phyloP scores from a whole-genome alignment of 2,329 filamentous ascomycete genomes.

The Cyanodermella asteris region DNA sequence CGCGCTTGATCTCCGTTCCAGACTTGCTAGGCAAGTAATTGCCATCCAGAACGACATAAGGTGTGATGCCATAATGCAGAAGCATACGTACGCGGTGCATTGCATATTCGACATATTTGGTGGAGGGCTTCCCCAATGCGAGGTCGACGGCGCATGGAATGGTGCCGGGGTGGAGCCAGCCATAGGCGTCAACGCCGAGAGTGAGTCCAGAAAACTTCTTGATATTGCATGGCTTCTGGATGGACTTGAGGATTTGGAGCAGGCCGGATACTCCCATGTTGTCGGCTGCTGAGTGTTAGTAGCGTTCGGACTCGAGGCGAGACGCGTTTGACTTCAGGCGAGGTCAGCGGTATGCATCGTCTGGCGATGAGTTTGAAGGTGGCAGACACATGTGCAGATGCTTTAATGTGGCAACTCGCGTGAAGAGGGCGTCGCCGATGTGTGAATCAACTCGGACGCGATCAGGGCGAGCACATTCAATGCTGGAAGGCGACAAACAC shows the following conservation, averaged over 20 bases:
- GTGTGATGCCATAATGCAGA: conserved; percentile 77
- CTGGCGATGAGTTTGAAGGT: too few species aligned
- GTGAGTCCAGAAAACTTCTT: conserved; percentile 76
- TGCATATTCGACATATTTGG: conserved; percentile 72
- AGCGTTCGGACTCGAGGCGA: too few species aligned
- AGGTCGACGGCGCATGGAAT: conserved; percentile 80
- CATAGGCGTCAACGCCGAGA: conserved; percentile 89
- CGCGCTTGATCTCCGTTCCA: conserved; percentile 57
- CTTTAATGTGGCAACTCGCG: too few species aligned
- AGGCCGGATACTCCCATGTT: conserved; percentile 38
- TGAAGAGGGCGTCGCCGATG: too few species aligned
- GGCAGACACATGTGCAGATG: too few species aligned
- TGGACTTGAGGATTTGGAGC: conserved; percentile 81
- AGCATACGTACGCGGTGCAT: conserved; percentile 88
- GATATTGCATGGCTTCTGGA: conserved; percentile 69
- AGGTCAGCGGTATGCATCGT: too few species aligned
- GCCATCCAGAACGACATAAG: conserved; percentile 89
- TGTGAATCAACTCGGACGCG: too few species aligned
- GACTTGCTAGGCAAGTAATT: conserved; percentile 89
- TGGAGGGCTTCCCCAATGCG: conserved; percentile 68
- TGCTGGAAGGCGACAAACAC: too few species aligned
- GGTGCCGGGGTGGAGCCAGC: conserved; percentile 89
- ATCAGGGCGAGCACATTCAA: too few species aligned
- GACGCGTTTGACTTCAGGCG: too few species aligned
- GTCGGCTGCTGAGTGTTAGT: too few species aligned